A percentile compares a stretch with the other conserved stretches of the same genome.
These are phyloP conservation scores for Trichophaea hybrida DNA, from an alignment of 2,329 filamentous ascomycete genomes.

Conservation along the genomic window DNA sequence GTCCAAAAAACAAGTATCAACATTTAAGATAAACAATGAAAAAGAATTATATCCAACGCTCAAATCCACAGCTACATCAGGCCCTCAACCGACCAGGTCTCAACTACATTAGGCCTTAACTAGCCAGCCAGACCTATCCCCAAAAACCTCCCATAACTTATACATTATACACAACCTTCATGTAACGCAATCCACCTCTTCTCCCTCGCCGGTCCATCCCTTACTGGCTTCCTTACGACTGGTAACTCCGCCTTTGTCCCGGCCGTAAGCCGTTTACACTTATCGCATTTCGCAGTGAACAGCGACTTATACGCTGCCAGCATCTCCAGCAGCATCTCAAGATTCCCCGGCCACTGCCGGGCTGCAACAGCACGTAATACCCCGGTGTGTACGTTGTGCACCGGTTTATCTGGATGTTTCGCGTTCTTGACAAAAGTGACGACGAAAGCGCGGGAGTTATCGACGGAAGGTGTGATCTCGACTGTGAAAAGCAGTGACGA, in stretches of 20 bases:
- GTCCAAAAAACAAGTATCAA: too few relatives aligned
- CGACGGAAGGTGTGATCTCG: conserved; percentile 11
- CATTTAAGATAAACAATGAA: too few relatives aligned
- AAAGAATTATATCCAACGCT: too few relatives aligned
- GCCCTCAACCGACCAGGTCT: too few relatives aligned
- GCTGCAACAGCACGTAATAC: conserved; percentile 16
- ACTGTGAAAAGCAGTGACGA: conserved; percentile 15
- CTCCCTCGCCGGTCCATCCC: neutral
- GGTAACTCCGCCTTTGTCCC: conserved; percentile 17
- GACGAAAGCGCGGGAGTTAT: conserved; percentile 14
- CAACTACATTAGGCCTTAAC: too few relatives aligned
- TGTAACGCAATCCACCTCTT: neutral
- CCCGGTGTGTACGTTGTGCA: conserved; percentile 14
- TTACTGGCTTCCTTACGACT: conserved; percentile 13
- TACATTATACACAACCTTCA: conserved; percentile 26
- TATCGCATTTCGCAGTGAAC: conserved; percentile 15
- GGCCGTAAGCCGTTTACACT: conserved; percentile 17
- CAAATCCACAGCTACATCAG: too few relatives aligned
- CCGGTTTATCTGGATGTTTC: neutral
- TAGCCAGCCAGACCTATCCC: too few relatives aligned
- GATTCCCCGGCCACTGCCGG: conserved; percentile 17
- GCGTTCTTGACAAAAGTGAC: conserved; percentile 14
- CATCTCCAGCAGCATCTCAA: conserved; percentile 20
- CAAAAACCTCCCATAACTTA: too few relatives aligned
- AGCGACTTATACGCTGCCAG: conserved; percentile 13